These are phyloP conservation scores for Agrostemma githago DNA, from an alignment of 148 eudicot genomes.

Conservation along the genomic window DNA sequence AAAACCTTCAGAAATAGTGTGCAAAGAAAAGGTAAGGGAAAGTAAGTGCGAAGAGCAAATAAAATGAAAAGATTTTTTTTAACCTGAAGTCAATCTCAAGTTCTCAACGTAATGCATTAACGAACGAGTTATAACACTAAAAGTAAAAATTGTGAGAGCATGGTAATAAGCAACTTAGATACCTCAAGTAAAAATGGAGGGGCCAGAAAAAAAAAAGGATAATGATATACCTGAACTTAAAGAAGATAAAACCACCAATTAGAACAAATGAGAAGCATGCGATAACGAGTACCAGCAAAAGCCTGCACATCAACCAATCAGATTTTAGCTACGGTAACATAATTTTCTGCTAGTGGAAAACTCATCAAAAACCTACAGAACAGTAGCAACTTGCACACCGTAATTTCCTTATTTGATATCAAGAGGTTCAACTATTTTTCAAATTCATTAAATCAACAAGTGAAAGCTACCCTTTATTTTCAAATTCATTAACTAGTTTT, in stretches of 20 bases:
- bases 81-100: neutral
- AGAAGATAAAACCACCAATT: conserved; percentile 77
- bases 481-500: neutral
- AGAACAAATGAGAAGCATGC: conserved; percentile 68
- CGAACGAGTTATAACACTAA: neutral
- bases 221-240: conserved; percentile 58
- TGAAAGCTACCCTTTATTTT: neutral
- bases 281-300: conserved; percentile 49
- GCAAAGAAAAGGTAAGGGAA: neutral
- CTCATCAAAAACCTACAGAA: neutral
- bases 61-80: neutral
- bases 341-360: neutral
- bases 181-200: neutral
- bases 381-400: neutral
- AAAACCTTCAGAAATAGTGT: neutral
- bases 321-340: neutral
- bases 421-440: conserved; percentile 1
- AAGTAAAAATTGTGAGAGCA: neutral
- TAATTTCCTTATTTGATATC: neutral
- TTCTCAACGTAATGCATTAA: neutral
- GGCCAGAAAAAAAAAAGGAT: conserved; percentile 7
- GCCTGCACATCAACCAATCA: conserved; percentile 37
- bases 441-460: neutral
- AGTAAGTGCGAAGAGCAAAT: neutral
- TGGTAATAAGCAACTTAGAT: conserved; percentile 1